Evolutionary conservation across 768 basidiomycete species (phyloP).

Genomic region (Inosperma sp.): DNA sequence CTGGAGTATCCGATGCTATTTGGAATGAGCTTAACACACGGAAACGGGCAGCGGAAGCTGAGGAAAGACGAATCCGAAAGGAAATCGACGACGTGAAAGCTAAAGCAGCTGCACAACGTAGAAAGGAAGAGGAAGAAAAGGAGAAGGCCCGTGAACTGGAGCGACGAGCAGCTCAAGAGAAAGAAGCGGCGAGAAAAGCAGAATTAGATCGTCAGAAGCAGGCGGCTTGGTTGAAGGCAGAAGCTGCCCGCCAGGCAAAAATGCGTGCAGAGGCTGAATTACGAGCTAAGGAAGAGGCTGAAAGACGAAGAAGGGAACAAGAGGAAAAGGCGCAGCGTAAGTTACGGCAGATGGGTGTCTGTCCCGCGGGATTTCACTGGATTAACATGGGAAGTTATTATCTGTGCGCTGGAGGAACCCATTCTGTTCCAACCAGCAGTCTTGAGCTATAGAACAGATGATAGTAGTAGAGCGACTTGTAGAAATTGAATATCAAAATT

Average conservation of each 20-base stretch:
- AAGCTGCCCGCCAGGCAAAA: conserved; percentile 15
- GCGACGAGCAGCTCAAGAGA: neutral
- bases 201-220: conserved; percentile 30
- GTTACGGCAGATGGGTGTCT: conserved; percentile 46
- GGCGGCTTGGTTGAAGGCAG: conserved; percentile 20
- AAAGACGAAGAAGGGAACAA: conserved; percentile 23
- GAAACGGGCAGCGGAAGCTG: conserved; percentile 11
- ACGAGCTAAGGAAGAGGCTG: conserved; percentile 19
- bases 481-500: no score
- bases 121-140: conserved; percentile 21
- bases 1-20: conserved; percentile 1
- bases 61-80: conserved; percentile 23
- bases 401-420: conserved; percentile 26
- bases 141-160: neutral
- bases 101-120: conserved; percentile 21
- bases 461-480: no score
- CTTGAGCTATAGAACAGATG: conserved; percentile 18
- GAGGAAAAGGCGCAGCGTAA: conserved; percentile 42
- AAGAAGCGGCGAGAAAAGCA: conserved; percentile 20
- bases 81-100: conserved; percentile 13
- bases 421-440: conserved; percentile 19
- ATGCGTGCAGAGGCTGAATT: conserved; percentile 14
- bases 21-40: neutral
- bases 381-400: conserved; percentile 19
- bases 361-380: conserved; percentile 24